Evolutionary conservation across 192 early-diverging fungal species (phyloP).

Genomic region (Coemansia biformis): DNA sequence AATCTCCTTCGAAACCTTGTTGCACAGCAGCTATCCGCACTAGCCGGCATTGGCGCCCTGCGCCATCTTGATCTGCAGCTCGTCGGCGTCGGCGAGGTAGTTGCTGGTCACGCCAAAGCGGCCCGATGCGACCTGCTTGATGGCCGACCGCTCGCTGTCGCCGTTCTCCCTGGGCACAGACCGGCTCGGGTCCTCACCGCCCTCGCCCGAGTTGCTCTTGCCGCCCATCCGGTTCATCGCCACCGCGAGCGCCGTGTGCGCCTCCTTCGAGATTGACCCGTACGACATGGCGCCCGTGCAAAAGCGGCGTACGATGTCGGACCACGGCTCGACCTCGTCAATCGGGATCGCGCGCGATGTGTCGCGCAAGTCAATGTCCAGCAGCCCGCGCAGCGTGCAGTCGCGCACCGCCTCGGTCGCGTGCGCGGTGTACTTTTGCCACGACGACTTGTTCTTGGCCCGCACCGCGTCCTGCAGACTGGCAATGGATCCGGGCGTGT

Average conservation of each 20-base stretch:
- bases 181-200: slow-evolving; percentile 89
- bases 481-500: slow-evolving; percentile 81
- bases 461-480: slow-evolving; percentile 94
- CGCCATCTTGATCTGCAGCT: slow-evolving; percentile 99
- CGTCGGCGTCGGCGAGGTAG: slow-evolving; percentile 91
- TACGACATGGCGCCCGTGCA: slow-evolving; percentile 99
- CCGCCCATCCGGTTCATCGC: slow-evolving; percentile 97
- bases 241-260: slow-evolving; percentile 84
- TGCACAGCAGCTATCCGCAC: slow-evolving; percentile 79
- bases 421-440: slow-evolving; percentile 76
- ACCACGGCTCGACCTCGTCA: slow-evolving; percentile 97
- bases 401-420: slow-evolving; percentile 77
- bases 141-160: slow-evolving; percentile 80
- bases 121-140: slow-evolving; percentile 98
- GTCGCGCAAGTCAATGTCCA: slow-evolving; percentile 71
- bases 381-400: slow-evolving; percentile 90
- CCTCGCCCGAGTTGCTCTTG: slow-evolving; percentile 98
- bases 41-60: slow-evolving; percentile 99
- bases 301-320: slow-evolving; percentile 90
- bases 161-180: slow-evolving; percentile 69
- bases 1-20: slow-evolving; percentile 71
- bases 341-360: slow-evolving; percentile 58
- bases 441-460: slow-evolving; percentile 80
- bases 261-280: slow-evolving; percentile 92
- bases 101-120: slow-evolving; percentile 96